Evolutionary conservation across 208 protist genomes (phyloP).

Genomic region (Blechomonas ayalai): DNA sequence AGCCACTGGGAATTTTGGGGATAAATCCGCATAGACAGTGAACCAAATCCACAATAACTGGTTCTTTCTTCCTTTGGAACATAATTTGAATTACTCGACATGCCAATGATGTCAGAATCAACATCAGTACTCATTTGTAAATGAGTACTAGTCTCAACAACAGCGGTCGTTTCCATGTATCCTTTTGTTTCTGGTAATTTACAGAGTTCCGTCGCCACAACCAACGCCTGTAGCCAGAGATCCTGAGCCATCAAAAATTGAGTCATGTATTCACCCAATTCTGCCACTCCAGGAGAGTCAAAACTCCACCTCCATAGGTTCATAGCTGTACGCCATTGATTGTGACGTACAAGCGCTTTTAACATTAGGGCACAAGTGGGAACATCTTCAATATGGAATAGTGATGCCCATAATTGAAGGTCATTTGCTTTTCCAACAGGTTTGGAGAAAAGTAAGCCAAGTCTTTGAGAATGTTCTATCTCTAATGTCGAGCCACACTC

Average conservation of each 20-base stretch:
- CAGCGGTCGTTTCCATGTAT: not conserved
- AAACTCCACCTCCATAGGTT: constrained; percentile 21
- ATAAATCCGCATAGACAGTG: constrained; percentile 10
- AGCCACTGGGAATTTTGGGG: constrained; percentile 24
- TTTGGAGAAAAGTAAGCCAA: constrained; percentile 49
- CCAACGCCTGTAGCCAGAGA: not conserved
- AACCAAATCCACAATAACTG: constrained; percentile 9
- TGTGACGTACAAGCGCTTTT: constrained; percentile 51
- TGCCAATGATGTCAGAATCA: constrained; percentile 12
- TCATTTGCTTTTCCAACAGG: constrained; percentile 19
- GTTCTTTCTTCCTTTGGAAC: constrained; percentile 17
- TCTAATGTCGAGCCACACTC: constrained; percentile 47
- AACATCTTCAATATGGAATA: constrained; percentile 51
- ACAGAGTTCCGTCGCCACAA: constrained; percentile 2
- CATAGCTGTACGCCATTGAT: constrained; percentile 45
- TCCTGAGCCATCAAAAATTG: constrained; percentile 19
- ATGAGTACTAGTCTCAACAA: not conserved
- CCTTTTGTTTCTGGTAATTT: not conserved
- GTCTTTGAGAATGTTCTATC: constrained; percentile 50
- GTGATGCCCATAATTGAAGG: constrained; percentile 35
- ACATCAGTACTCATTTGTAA: not conserved
- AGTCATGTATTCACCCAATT: constrained; percentile 21
- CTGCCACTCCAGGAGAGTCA: constrained; percentile 6
- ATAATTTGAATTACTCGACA: constrained; percentile 24
- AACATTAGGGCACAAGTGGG: constrained; percentile 47